Evolutionary conservation across 352 stramenopile genomes (phyloP), one percentile per base, ranked within the genome.

Genomic region (Phytophthora nicotianae): DNA sequence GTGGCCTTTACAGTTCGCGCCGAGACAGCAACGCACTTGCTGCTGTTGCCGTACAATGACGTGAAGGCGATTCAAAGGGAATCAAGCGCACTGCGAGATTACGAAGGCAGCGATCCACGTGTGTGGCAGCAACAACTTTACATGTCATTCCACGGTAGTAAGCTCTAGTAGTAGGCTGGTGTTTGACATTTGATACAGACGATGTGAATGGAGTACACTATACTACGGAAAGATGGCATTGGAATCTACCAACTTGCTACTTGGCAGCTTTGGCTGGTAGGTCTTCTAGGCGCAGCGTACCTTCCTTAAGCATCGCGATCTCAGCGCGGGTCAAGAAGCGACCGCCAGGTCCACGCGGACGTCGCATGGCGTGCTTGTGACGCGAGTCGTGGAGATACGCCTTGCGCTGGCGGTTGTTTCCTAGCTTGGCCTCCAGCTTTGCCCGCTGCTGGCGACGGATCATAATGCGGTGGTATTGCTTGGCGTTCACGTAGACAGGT

Each of bases 381-480:
- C 89, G 86, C n/a, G 89, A 96, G 42, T 89, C 76, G 51, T 96
- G 89, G 47, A 96, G 70, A 53, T 95, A 96, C 13, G 86, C 86
- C 68, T 94, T 93, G 52, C 84, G 86, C 69, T 95, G 88, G 50
- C 79, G 82, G 41, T 68, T 63, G 57, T 83, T 91, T 42, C 83
- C 83, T 17, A 95, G 71, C 65, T 96, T 94, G 24, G 85, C 82
- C 59, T 96, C 89, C 16, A 95, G 78, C 63, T 96, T 96, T 40
- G 87, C 84, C 23, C 87, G 81, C 65, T 94, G 86, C 54, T 96
- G 83, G 58, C 89, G 81, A 37, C 89, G 87, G 50, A 95, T 87
- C 79, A 96, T 89, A 62, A 96, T 96, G n/a, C 89, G 83, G 63
- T 95, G 85, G 62, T 96, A 96, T 63, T 96, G 89, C 74, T 96